Base-by-base conservation (phyloP, 257 asterid genomes). In the Nicotiana otophora region DNA sequence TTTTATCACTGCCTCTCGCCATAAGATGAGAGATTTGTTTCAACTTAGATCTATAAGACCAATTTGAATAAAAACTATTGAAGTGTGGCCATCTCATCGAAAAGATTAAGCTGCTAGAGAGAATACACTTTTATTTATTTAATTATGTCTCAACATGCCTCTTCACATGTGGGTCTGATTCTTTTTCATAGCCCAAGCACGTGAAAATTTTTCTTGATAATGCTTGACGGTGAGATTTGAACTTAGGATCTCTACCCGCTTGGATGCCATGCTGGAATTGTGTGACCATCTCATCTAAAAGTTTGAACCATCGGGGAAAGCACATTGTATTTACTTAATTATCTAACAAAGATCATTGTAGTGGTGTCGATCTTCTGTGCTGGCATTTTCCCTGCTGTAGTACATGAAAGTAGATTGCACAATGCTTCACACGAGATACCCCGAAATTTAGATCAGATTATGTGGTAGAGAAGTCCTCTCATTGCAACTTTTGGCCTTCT, bases 41-140 rank as follows among this genome's bases (percentile, higher is more conserved):
- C 34, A 20, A 20, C 36, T 46, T 11, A 5, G 14, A 20, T 39
- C 36, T 12, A 31, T 12, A n/a, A 72, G 36, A 72, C 7, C 23
- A 72, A 72, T 48, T 23, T 1, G 8, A 74, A 74, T 23, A 23
- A 48, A 23, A 10, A 23, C 11, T 3, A 7, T 6, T 74, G 61
- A 46, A 46, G 39, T 65, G 88, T 89, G 34, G 78, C n/a, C 57
- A n/a, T 39, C 57, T 69, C 3, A 70, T 70, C n/a, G 5, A 64
- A 64, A 64, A 28, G n/a, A 5, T 28, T 12, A 70, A 70, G 20
- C 7, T 10, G 20, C 78, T 70, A 42, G 60, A 42, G 76, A 17
- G 60, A 42, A n/a, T 48, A n/a, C 0, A 70, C 60, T 42, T 69
- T 42, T 70, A 20, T 70, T 1, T 11, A 70, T n/a, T 20, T 42